phyloP scores from a whole-genome alignment of 2,329 filamentous ascomycete genomes.

The Colletotrichum spinosum region DNA sequence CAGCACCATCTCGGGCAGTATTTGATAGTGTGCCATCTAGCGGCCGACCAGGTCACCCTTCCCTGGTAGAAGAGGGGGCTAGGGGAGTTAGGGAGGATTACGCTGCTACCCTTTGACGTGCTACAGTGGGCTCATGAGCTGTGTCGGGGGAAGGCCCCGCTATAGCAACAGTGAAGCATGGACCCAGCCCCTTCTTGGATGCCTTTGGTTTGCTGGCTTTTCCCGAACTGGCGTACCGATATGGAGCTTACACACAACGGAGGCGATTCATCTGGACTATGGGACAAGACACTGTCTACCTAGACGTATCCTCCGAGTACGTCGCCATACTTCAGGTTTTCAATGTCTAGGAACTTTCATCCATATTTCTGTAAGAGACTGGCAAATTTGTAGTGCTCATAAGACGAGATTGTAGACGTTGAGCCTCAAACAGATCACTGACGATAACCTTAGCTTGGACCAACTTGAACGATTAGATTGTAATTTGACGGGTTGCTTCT shows the following conservation, averaged over 20 bases:
- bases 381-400: no score
- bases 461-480: background rate
- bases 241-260: constrained; percentile 2
- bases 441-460: background rate
- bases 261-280: background rate
- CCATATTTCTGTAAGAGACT: background rate
- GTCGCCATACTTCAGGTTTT: background rate
- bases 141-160: constrained; percentile 9
- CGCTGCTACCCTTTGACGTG: constrained; percentile 7
- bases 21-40: no score
- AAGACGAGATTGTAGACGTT: no score
- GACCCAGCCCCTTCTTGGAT: background rate
- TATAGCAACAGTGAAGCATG: background rate
- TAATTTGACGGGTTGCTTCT: background rate
- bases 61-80: background rate
- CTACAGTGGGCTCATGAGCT: constrained; percentile 18
- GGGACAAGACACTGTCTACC: background rate
- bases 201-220: constrained; percentile 12
- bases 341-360: background rate
- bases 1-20: no score
- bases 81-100: constrained; percentile 12
- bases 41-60: background rate
- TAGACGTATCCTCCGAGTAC: background rate
- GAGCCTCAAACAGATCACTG: background rate
- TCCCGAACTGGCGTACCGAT: background rate